Evolutionary conservation across 177 flowering plant species (phyloP), one percentile per base, ranked within the genome.

Genomic region (Telopea speciosissima): DNA sequence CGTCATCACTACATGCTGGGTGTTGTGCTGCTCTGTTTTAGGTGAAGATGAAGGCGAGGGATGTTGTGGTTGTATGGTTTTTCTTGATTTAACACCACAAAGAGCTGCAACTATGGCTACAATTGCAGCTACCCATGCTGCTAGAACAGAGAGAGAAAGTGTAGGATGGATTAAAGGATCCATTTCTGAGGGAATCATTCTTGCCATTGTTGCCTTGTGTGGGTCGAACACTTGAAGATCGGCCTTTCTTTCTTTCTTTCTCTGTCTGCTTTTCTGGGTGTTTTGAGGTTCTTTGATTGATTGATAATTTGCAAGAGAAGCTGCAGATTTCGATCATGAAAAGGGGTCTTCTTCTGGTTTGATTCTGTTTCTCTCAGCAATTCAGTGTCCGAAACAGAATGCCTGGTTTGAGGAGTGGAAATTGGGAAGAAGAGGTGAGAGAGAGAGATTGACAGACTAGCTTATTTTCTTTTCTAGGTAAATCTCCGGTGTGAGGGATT

Each of bases 191-290:
- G 87, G 80, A 25, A 82, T 36, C 60, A 72, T 82, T 62, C 87
- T 82, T 72, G 80, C 88, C 87, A 84, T 81, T 52, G 44, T 33
- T n/a, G n/a, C n/a, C n/a, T n/a, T n/a, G n/a, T n/a, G n/a, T n/a
- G n/a, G n/a, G n/a, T n/a, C n/a, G n/a, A n/a, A n/a, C n/a, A n/a
- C n/a, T n/a, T n/a, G n/a, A n/a, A n/a, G n/a, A n/a, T n/a, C n/a
- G n/a, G n/a, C n/a, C n/a, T n/a, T n/a, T n/a, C n/a, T n/a, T n/a
- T n/a, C n/a, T n/a, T 6, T 54, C 28, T 56, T 24, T 24, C 33
- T 62, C 36, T 26, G 21, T 62, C 36, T 62, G 21, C 3, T 14
- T 25, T 62, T 62, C 24, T 7, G 24, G 24, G 58, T 9, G 2
- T 52, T 52, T 33, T 5, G 8, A 33, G 40, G 40, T 6, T 33